A percentile compares a stretch with the other conserved stretches of the same genome.
These are phyloP conservation scores for Coniochaeta sp. DNA, from an alignment of 2,329 filamentous ascomycete genomes.

Conservation along the genomic window DNA sequence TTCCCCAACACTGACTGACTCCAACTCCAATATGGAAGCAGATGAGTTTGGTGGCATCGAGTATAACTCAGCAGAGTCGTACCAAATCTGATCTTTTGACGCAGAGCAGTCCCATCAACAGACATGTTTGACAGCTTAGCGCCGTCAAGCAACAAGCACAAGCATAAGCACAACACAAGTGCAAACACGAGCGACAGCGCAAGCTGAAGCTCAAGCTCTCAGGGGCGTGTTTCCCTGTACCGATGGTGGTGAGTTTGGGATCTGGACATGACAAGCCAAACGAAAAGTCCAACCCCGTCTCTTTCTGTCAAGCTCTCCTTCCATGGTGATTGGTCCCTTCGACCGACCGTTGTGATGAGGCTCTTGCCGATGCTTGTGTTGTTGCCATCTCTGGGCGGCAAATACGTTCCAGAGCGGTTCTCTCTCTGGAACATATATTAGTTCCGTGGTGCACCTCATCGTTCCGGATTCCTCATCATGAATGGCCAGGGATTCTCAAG, in stretches of 20 bases:
- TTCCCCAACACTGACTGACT: neutral
- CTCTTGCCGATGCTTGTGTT: neutral
- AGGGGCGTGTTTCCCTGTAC: too few relatives aligned
- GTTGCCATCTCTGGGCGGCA: too few relatives aligned
- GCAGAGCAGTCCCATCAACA: neutral
- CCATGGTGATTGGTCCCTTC: neutral
- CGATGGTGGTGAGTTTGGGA: too few relatives aligned
- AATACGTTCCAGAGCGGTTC: too few relatives aligned
- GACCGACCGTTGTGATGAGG: neutral
- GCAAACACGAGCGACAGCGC: too few relatives aligned
- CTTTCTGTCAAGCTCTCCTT: neutral
- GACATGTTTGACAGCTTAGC: neutral
- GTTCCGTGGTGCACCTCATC: too few relatives aligned
- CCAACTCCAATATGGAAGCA: neutral
- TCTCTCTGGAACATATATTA: too few relatives aligned
- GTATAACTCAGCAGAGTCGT: neutral
- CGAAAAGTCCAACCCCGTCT: neutral
- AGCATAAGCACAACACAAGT: neutral
- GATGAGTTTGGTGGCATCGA: neutral
- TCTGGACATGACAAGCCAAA: too few relatives aligned
- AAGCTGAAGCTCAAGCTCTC: too few relatives aligned
- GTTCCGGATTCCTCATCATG: too few relatives aligned
- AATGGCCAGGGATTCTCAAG: too few relatives aligned
- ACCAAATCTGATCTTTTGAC: neutral
- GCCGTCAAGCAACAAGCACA: neutral